A percentile compares a stretch with the other conserved stretches of the same genome.
Conservation (phyloP, 164 flowering plant genomes). For the Aristolochia fimbriata region DNA sequence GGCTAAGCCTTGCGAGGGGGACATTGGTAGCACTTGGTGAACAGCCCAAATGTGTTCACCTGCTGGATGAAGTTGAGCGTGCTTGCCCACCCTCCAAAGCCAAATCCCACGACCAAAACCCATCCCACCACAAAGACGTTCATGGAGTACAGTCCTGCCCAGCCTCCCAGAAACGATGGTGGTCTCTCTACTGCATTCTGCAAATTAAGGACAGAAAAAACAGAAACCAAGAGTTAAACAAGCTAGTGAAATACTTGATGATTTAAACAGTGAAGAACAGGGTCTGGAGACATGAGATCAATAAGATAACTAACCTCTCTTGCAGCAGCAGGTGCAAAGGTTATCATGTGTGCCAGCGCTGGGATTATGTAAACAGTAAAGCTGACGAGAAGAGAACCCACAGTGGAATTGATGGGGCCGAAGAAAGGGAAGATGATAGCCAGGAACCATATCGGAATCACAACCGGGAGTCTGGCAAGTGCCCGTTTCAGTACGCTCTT, state of each 20-base stretch:
- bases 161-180: conserved; percentile 57
- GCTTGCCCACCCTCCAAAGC: conserved; percentile 85
- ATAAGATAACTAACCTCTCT: conserved; percentile 17
- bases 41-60: conserved; percentile 52
- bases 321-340: conserved; percentile 21
- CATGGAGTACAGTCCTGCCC: conserved; percentile 48
- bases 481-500: conserved; percentile 57
- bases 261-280: background rate
- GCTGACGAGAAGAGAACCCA: conserved; percentile 27
- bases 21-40: conserved; percentile 71
- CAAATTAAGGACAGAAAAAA: background rate
- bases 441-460: conserved; percentile 41
- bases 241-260: background rate
- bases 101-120: conserved; percentile 71
- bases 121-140: conserved; percentile 61
- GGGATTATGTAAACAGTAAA: conserved; percentile 30
- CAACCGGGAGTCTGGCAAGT: conserved; percentile 56
- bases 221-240: background rate
- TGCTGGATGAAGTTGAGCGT: conserved; percentile 60
- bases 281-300: background rate
- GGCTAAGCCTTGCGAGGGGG: conserved; percentile 24
- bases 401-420: conserved; percentile 29
- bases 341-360: conserved; percentile 22
- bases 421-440: conserved; percentile 29
- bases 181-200: conserved; percentile 79